These are phyloP conservation scores for Sporothrix brunneoviolacea DNA, from an alignment of 2,329 filamentous ascomycete species.

Conservation along the genomic window DNA sequence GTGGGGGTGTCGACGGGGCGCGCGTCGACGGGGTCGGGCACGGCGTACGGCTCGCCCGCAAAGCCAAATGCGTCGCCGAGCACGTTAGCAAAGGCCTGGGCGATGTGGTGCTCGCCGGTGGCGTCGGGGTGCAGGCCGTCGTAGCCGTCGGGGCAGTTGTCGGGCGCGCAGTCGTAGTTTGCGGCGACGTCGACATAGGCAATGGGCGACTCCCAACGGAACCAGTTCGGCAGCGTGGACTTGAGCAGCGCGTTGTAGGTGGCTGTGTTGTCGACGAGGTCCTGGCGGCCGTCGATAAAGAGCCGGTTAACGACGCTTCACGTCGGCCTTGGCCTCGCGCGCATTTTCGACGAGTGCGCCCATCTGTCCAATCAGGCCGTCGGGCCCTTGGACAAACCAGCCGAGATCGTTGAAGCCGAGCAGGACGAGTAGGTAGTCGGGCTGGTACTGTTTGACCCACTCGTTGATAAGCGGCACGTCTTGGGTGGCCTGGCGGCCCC, in stretches of 20 bases:
- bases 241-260: slow-evolving; percentile 19
- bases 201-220: slow-evolving; percentile 21
- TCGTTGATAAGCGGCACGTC: no score
- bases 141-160: slow-evolving; percentile 8
- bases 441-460: no score
- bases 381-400: slow-evolving; percentile 19
- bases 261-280: slow-evolving; percentile 13
- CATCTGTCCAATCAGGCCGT: slow-evolving; percentile 15
- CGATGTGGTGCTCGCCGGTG: slow-evolving; percentile 36
- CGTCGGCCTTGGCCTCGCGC: slow-evolving; percentile 19
- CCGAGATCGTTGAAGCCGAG: slow-evolving; percentile 24
- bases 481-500: no score
- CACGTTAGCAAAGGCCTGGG: slow-evolving; percentile 31
- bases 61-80: slow-evolving; percentile 23
- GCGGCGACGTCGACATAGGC: slow-evolving; percentile 23
- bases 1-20: no score
- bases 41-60: no score
- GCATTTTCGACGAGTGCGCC: slow-evolving; percentile 22
- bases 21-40: no score
- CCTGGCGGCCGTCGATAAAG: slow-evolving; percentile 16
- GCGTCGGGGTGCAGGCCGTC: slow-evolving; percentile 35
- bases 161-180: slow-evolving; percentile 18
- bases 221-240: slow-evolving; percentile 20
- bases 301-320: slow-evolving; percentile 19
- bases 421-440: no score